Percentiles rank a stretch among this genome's conserved stretches.
phyloP scores from a whole-genome alignment of 768 basidiomycete species.

The Tricholoma sp. region DNA sequence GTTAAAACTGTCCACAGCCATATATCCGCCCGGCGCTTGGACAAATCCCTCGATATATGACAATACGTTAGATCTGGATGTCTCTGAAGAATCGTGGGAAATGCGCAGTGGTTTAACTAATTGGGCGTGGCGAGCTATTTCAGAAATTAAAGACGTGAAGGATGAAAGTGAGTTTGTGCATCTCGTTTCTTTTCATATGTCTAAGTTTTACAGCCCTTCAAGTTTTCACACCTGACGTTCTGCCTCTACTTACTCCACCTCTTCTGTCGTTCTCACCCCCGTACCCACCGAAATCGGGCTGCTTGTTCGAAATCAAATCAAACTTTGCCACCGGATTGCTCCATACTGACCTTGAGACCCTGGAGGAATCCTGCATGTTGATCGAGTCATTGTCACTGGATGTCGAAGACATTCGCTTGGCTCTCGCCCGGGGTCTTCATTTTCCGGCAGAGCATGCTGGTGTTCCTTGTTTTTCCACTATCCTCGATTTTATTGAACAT shows the following conservation, averaged over 20 bases:
- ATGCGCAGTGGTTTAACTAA: constrained; percentile 59
- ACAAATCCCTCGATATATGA: constrained; percentile 20
- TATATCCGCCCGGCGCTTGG: constrained; percentile 78
- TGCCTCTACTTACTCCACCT: constrained; percentile 57
- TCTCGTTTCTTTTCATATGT: background rate
- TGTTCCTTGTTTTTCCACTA: constrained; percentile 52
- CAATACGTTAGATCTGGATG: constrained; percentile 18
- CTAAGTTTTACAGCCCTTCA: constrained; percentile 36
- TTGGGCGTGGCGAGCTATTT: constrained; percentile 77
- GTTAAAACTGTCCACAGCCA: constrained; percentile 56
- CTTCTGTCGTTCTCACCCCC: constrained; percentile 61
- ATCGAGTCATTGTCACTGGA: constrained; percentile 78
- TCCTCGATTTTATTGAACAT: constrained; percentile 71
- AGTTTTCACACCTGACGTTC: constrained; percentile 55
- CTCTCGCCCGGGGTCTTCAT: constrained; percentile 60
- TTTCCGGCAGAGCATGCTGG: constrained; percentile 54
- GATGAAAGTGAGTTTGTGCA: constrained; percentile 51
- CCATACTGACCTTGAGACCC: constrained; percentile 62
- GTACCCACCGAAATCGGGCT: constrained; percentile 29
- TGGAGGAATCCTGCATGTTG: constrained; percentile 70
- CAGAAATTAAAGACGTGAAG: constrained; percentile 65
- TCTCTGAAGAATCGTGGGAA: constrained; percentile 53
- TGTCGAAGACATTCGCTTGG: constrained; percentile 68
- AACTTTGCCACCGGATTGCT: constrained; percentile 43
- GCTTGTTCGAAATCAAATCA: constrained; percentile 35